Evolutionary conservation across 1,284 basidiomycete species (phyloP).

Genomic region (Malassezia pachydermatis): DNA sequence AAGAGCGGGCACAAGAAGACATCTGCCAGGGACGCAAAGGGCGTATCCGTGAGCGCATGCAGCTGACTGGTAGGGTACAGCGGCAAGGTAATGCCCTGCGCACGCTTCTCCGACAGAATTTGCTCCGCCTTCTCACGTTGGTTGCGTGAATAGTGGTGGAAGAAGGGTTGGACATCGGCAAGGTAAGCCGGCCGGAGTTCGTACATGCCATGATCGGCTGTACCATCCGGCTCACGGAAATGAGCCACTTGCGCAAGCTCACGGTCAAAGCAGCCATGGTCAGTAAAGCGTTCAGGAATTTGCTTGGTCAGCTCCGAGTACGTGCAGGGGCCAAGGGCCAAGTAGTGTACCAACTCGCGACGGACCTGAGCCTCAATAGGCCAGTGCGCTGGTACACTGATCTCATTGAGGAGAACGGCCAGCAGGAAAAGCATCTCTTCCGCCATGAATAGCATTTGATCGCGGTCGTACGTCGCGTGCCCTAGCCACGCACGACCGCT

Average conservation of each 20-base stretch:
- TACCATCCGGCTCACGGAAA: constrained; percentile 69
- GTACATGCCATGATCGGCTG: constrained; percentile 71
- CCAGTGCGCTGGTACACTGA: constrained; percentile 64
- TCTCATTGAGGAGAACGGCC: constrained; percentile 76
- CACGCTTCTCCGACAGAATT: constrained; percentile 61
- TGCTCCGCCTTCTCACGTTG: constrained; percentile 86
- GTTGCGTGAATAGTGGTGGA: constrained; percentile 90
- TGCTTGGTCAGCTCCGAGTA: constrained; percentile 87
- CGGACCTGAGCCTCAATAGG: constrained; percentile 61
- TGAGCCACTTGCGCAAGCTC: constrained; percentile 69
- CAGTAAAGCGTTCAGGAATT: constrained; percentile 76
- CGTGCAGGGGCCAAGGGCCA: constrained; percentile 75
- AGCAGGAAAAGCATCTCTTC: constrained; percentile 85
- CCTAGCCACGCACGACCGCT: constrained; percentile 48
- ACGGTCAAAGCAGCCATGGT: constrained; percentile 72
- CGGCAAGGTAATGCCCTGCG: constrained; percentile 52
- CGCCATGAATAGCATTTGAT: constrained; percentile 70
- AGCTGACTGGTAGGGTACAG: constrained; percentile 19
- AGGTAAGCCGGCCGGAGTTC: constrained; percentile 73
- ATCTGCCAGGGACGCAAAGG: constrained; percentile 23
- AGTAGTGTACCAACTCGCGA: constrained; percentile 78
- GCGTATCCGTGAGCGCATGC: constrained; percentile 21
- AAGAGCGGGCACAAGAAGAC: constrained; percentile 23
- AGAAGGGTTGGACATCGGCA: constrained; percentile 86
- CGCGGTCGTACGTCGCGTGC: constrained; percentile 55